Evolutionary conservation across 495 filamentous ascomycete genomes (phyloP).

Genomic region (Poronia punctata): DNA sequence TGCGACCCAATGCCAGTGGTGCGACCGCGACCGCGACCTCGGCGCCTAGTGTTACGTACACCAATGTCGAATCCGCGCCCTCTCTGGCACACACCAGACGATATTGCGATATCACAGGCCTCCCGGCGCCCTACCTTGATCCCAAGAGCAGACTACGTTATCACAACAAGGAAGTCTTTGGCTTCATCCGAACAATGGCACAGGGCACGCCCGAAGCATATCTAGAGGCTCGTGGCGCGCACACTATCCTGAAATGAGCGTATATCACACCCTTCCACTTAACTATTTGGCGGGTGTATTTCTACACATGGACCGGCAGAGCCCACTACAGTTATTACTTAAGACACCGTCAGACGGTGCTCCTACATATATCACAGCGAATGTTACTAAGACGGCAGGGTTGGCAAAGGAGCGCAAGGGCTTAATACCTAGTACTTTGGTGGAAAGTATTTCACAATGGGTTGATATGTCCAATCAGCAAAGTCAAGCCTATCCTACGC

Average conservation of each 20-base stretch:
- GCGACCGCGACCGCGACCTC: constrained; percentile 24
- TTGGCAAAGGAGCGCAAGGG: background rate
- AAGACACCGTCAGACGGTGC: too few species aligned
- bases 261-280: too few species aligned
- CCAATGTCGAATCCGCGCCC: constrained; percentile 88
- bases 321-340: too few species aligned
- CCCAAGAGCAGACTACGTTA: constrained; percentile 90
- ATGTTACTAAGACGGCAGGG: too few species aligned
- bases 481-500: constrained; percentile 90
- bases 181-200: constrained; percentile 63
- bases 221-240: constrained; percentile 80
- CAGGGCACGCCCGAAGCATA: constrained; percentile 80
- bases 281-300: too few species aligned
- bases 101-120: constrained; percentile 93
- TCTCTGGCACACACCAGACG: constrained; percentile 67
- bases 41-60: constrained; percentile 79
- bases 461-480: constrained; percentile 58
- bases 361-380: too few species aligned
- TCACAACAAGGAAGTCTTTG: constrained; percentile 83
- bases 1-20: constrained; percentile 21
- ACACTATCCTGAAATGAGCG: constrained; percentile 74
- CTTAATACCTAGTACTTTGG: too few species aligned
- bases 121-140: constrained; percentile 82
- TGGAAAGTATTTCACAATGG: too few species aligned
- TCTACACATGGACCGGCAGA: too few species aligned